A percentile compares a stretch with the other conserved stretches of the same genome.
Conservation (phyloP, 225 moss, liverwort and hornwort genomes). For the Asterella californica region DNA sequence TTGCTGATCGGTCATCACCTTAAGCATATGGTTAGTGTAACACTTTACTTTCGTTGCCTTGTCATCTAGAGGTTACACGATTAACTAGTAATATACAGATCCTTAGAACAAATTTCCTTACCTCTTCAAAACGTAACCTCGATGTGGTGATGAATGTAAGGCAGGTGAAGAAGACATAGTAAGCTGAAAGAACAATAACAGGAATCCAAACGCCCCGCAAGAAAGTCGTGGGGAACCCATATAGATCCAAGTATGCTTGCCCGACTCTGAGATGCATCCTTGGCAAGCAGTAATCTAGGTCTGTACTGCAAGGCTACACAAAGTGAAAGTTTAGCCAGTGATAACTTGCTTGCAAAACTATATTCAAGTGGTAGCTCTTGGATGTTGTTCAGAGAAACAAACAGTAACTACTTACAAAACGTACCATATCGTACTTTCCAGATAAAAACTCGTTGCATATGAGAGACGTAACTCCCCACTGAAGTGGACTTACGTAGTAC, state of each 20-base stretch:
- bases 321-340: constrained; percentile 25
- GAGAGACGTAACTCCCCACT: constrained; percentile 85
- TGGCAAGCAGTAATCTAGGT: constrained; percentile 59
- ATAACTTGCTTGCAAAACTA: neutral
- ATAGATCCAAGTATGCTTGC: constrained; percentile 77
- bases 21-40: too few species aligned
- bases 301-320: constrained; percentile 59
- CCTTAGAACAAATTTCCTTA: too few species aligned
- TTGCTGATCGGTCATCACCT: too few species aligned
- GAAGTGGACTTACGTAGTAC: constrained; percentile 83
- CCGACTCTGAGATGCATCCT: constrained; percentile 58
- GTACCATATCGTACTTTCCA: constrained; percentile 65
- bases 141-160: constrained; percentile 64
- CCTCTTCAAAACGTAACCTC: constrained; percentile 73
- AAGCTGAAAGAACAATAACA: constrained; percentile 52
- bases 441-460: constrained; percentile 92
- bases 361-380: neutral
- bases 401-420: constrained; percentile 6
- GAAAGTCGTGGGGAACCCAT: constrained; percentile 66
- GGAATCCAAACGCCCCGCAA: constrained; percentile 69
- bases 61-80: too few species aligned
- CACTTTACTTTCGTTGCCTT: too few species aligned
- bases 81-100: too few species aligned
- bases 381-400: neutral
- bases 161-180: constrained; percentile 58